Evolutionary conservation across 768 basidiomycete species (phyloP).

Genomic region (Hysterangium stoloniferum): DNA sequence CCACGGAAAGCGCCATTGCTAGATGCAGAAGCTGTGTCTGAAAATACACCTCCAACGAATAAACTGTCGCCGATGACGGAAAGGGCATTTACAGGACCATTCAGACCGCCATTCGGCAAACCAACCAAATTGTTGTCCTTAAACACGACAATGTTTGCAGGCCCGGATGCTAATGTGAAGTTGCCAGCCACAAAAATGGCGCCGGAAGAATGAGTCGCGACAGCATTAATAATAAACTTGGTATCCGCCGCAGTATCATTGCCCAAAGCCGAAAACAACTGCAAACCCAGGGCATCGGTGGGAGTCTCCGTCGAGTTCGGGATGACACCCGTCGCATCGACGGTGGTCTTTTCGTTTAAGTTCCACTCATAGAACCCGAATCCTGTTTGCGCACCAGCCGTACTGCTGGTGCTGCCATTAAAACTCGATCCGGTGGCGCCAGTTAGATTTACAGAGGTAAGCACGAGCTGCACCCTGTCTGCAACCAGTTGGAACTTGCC

Average conservation of each 20-base stretch:
- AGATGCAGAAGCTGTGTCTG: constrained; percentile 51
- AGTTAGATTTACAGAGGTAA: constrained; percentile 52
- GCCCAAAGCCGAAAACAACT: constrained; percentile 56
- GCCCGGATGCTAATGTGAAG: constrained; percentile 54
- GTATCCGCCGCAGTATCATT: constrained; percentile 34
- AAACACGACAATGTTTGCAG: constrained; percentile 68
- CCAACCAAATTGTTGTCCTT: constrained; percentile 47
- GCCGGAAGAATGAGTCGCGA: constrained; percentile 60
- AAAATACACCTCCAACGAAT: constrained; percentile 86
- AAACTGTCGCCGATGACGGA: constrained; percentile 54
- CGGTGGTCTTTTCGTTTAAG: constrained; percentile 31
- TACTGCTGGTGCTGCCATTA: constrained; percentile 24
- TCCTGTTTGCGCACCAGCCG: constrained; percentile 34
- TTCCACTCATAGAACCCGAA: constrained; percentile 94
- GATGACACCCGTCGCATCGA: constrained; percentile 55
- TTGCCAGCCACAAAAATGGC: constrained; percentile 67
- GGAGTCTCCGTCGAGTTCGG: constrained; percentile 65
- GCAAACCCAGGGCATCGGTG: constrained; percentile 54
- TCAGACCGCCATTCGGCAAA: constrained; percentile 61
- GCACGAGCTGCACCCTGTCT: constrained; percentile 71
- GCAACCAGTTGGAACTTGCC: constrained; percentile 81
- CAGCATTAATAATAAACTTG: constrained; percentile 25
- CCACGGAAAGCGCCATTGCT: constrained; percentile 45
- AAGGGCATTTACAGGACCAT: constrained; percentile 69
- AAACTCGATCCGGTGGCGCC: constrained; percentile 24